These are phyloP conservation scores for Neoarthrinium moseri DNA, from an alignment of 2,329 filamentous ascomycete genomes.

Conservation along the genomic window DNA sequence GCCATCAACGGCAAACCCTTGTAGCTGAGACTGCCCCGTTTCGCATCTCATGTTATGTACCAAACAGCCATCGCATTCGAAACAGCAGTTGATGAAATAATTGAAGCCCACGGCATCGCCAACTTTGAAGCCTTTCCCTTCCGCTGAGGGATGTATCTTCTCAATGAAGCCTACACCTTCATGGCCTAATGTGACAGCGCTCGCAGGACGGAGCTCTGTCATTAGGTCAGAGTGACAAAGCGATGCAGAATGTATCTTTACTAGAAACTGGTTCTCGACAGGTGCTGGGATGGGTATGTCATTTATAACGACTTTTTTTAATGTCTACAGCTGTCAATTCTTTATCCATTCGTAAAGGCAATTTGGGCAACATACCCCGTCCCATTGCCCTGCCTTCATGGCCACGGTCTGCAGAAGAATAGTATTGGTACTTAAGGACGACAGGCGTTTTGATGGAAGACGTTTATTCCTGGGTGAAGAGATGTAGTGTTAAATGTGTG, in stretches of 20 bases:
- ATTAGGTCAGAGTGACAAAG: constrained; percentile 12
- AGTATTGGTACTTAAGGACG: not conserved
- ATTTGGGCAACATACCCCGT: not conserved
- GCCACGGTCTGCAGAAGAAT: not conserved
- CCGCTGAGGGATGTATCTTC: constrained; percentile 48
- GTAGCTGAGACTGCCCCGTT: constrained; percentile 18
- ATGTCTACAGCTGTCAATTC: not conserved
- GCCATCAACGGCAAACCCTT: constrained; percentile 22
- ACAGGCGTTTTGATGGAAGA: too few relatives aligned
- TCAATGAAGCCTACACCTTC: constrained; percentile 63
- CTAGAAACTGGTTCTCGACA: constrained; percentile 13
- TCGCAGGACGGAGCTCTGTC: constrained; percentile 9
- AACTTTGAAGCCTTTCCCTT: constrained; percentile 53
- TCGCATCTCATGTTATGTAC: constrained; percentile 21
- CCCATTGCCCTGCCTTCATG: not conserved
- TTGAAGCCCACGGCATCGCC: constrained; percentile 54
- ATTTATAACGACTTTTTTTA: constrained; percentile 13
- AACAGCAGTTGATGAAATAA: constrained; percentile 13
- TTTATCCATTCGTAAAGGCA: not conserved
- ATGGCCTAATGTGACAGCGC: constrained; percentile 43
- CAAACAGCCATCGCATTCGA: constrained; percentile 5
- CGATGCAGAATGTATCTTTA: constrained; percentile 11
- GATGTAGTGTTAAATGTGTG: too few relatives aligned
- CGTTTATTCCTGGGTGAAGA: too few relatives aligned
- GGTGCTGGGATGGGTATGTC: constrained; percentile 11